Evolutionary conservation across 371 early-diverging fungal genomes (phyloP), one percentile per base, ranked within the genome.

Genomic region (Nematocida sp.): DNA sequence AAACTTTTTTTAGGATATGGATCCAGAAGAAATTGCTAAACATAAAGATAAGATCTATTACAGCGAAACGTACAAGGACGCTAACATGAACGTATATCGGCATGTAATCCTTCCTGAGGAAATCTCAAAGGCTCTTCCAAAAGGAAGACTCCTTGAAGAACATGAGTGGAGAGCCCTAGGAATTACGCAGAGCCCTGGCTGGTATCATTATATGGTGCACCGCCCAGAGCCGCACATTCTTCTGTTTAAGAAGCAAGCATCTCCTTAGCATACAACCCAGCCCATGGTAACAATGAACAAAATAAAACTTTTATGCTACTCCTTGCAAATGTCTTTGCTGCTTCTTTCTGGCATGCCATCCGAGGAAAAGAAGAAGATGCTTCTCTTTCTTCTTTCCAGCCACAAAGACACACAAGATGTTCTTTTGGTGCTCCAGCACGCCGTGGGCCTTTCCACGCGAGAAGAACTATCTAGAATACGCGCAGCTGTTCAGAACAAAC

Each of bases 161-260:
- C 82, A 84, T 11, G 90, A 92, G 78, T 92, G 92, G 89, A 80
- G 89, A 51, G 79, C 81, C 11, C 79, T 89, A 30, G 93, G 92
- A 13, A 86, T 92, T 23, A 84, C 80, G 59, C 92, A 92, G 79
- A 89, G 90, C 28, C 80, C 82, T 18, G 92, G 92, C 1, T 92
- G 92, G 92, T 85, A 85, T 49, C 91, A 90, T 69, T 90, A 89
- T 77, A 88, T 91, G 90, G 83, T 90, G 23, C 89, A 90, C 66
- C 83, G 87, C 18, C 92, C 92, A 23, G 92, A 91, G 80, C 91
- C 91, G 0, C 90, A 91, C 71, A 87, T 91, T 28, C 83, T 92
- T 30, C 79, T 91, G 28, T 91, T 91, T 81, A 87, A 86, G 77
- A 86, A 67, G 76, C 20, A 33, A 20, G 38, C 35, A 16, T 9